A percentile compares a stretch with the other conserved stretches of the same genome.
phyloP scores from a whole-genome alignment of 164 flowering plant genomes.

The Vitis cinerea region DNA sequence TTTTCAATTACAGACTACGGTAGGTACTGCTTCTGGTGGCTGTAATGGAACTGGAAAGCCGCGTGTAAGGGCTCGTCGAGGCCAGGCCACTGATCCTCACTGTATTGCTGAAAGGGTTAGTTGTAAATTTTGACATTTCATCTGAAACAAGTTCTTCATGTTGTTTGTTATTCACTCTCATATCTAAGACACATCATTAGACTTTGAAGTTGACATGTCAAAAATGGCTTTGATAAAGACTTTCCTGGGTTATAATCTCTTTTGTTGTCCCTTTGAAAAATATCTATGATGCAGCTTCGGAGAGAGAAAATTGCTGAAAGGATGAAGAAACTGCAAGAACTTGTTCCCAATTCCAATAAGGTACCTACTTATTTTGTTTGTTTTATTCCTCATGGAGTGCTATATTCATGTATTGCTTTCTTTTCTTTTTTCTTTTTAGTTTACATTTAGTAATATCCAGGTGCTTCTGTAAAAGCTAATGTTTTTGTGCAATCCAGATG shows the following conservation, averaged over 20 bases:
- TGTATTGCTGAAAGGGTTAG: slow-evolving; percentile 67
- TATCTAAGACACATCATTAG: too few species aligned
- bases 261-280: not conserved
- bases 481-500: not conserved
- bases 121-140: slow-evolving; percentile 1
- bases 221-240: not conserved
- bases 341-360: slow-evolving; percentile 62
- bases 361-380: slow-evolving; percentile 20
- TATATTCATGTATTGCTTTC: too few species aligned
- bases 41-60: slow-evolving; percentile 24
- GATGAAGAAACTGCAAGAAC: slow-evolving; percentile 64
- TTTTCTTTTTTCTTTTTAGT: too few species aligned
- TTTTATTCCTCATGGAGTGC: not conserved
- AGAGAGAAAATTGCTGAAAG: slow-evolving; percentile 67
- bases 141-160: not conserved
- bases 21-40: slow-evolving; percentile 1
- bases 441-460: not conserved
- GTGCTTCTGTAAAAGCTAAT: not conserved
- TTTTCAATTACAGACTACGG: slow-evolving; percentile 6
- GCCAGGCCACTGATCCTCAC: slow-evolving; percentile 72
- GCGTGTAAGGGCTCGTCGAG: slow-evolving; percentile 54
- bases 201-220: not conserved
- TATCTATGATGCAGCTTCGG: slow-evolving; percentile 39
- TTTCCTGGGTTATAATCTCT: not conserved
- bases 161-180: not conserved